Percentiles rank a stretch among this genome's conserved stretches.
These are phyloP conservation scores for Elaeis guineensis DNA, from an alignment of 176 grass and related monocot species.

Conservation along the genomic window DNA sequence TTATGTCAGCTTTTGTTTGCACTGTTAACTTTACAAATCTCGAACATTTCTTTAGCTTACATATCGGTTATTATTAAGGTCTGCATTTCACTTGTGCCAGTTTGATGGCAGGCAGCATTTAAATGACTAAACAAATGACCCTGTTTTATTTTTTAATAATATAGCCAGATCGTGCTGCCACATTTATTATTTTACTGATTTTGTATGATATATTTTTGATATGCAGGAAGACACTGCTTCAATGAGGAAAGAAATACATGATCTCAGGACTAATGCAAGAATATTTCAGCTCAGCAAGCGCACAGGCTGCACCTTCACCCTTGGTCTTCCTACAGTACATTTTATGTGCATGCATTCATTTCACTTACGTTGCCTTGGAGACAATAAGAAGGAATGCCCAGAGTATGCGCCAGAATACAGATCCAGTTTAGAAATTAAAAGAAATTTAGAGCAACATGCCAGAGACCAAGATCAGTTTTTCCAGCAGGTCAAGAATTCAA, in stretches of 20 bases:
- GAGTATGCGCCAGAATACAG: constrained; percentile 39
- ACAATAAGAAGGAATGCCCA: constrained; percentile 69
- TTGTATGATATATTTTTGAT: not conserved
- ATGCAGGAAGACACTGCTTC: constrained; percentile 65
- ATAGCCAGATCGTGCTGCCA: too few species aligned
- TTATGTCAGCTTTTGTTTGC: too few species aligned
- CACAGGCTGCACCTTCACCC: constrained; percentile 83
- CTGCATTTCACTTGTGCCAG: too few species aligned
- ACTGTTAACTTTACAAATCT: too few species aligned
- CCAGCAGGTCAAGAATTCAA: constrained; percentile 67
- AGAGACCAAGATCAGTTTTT: constrained; percentile 88
- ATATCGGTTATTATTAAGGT: too few species aligned
- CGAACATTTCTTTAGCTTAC: too few species aligned
- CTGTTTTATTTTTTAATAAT: too few species aligned
- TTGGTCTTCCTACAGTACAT: constrained; percentile 89
- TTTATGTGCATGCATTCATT: constrained; percentile 74
- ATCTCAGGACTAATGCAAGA: constrained; percentile 81
- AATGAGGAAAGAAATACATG: constrained; percentile 84
- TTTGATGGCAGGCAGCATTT: too few species aligned
- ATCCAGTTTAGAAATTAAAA: constrained; percentile 64
- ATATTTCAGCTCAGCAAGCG: constrained; percentile 97
- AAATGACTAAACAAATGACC: too few species aligned
- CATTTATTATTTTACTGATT: too few species aligned
- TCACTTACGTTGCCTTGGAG: constrained; percentile 64
- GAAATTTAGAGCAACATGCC: constrained; percentile 73